phyloP scores from a whole-genome alignment of 495 filamentous ascomycete genomes.

The Baudoinia panamericana region DNA sequence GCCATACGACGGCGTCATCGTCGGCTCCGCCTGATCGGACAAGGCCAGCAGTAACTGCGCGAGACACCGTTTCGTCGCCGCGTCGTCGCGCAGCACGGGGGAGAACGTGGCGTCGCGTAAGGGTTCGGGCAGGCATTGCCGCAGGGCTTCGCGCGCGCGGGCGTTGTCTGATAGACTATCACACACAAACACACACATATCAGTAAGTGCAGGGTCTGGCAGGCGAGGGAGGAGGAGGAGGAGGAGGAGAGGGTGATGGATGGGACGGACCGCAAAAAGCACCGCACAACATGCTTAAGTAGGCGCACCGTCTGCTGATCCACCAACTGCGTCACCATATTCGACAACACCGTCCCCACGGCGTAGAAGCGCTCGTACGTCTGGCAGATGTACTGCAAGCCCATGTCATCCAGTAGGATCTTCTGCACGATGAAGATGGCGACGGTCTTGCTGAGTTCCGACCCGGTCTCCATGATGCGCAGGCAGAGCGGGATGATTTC shows the following conservation, averaged over 20 bases:
- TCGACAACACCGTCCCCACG: slow-evolving; percentile 92
- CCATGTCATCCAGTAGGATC: slow-evolving; percentile 91
- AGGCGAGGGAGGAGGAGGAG: neutral
- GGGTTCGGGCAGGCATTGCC: slow-evolving; percentile 93
- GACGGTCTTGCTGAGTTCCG: slow-evolving; percentile 95
- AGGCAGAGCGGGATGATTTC: slow-evolving; percentile 98
- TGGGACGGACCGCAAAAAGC: slow-evolving; percentile 80
- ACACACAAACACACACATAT: too few species aligned
- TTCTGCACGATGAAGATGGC: slow-evolving; percentile 99
- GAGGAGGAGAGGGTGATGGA: neutral
- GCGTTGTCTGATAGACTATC: slow-evolving; percentile 86
- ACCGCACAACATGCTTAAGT: slow-evolving; percentile 95
- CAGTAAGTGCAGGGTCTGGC: slow-evolving; percentile 14
- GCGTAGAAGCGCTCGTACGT: slow-evolving; percentile 99
- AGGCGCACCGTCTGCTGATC: slow-evolving; percentile 94
- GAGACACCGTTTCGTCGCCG: slow-evolving; percentile 93
- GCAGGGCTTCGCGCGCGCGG: slow-evolving; percentile 82
- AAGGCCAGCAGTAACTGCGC: slow-evolving; percentile 94
- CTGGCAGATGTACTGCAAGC: slow-evolving; percentile 96
- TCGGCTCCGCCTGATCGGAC: slow-evolving; percentile 43
- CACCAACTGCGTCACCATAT: slow-evolving; percentile 95
- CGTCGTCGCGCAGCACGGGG: slow-evolving; percentile 89
- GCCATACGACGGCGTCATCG: slow-evolving; percentile 11
- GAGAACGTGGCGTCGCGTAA: slow-evolving; percentile 95
- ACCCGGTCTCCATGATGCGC: slow-evolving; percentile 98